These are phyloP conservation scores for Blastobotrys buckinghamii DNA, from an alignment of 1,139 yeast species.

Conservation along the genomic window DNA sequence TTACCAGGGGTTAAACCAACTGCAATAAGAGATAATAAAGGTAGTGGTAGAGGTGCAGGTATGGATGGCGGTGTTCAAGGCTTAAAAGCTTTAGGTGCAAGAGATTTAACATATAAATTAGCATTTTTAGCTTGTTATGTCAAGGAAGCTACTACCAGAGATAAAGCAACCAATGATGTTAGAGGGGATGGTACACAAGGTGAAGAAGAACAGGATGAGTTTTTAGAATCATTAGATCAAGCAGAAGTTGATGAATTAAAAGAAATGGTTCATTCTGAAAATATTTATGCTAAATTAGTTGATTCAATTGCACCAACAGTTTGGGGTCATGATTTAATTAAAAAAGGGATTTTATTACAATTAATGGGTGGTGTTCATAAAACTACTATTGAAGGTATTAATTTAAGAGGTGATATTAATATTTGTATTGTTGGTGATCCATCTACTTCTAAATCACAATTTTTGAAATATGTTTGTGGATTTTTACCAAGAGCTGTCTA, in stretches of 20 bases:
- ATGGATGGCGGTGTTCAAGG: constrained; percentile 83
- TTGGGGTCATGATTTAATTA: constrained; percentile 91
- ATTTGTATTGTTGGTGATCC: constrained; percentile 98
- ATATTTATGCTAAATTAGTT: constrained; percentile 78
- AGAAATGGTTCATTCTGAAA: constrained; percentile 86
- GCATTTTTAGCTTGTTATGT: constrained; percentile 94
- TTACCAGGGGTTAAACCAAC: constrained; percentile 93
- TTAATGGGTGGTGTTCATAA: constrained; percentile 96
- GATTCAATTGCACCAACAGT: constrained; percentile 95
- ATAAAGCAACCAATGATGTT: constrained; percentile 39
- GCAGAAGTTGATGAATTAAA: constrained; percentile 81
- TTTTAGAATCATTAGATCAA: constrained; percentile 71
- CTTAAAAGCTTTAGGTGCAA: constrained; percentile 78
- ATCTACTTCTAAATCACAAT: constrained; percentile 95
- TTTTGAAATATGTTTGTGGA: constrained; percentile 85
- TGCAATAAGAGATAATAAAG: constrained; percentile 63
- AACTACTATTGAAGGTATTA: constrained; percentile 88
- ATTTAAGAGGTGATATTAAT: constrained; percentile 94
- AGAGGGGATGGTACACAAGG: constrained; percentile 39
- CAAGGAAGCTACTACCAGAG: constrained; percentile 34
- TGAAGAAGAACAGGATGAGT: constrained; percentile 62
- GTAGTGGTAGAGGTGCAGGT: constrained; percentile 55
- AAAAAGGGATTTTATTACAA: constrained; percentile 86
- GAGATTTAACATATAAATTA: constrained; percentile 87
- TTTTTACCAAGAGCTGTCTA: constrained; percentile 93